A percentile compares a stretch with the other conserved stretches of the same genome.
Conservation (phyloP, 2,329 filamentous ascomycete species). For the Cercospora sesami region DNA sequence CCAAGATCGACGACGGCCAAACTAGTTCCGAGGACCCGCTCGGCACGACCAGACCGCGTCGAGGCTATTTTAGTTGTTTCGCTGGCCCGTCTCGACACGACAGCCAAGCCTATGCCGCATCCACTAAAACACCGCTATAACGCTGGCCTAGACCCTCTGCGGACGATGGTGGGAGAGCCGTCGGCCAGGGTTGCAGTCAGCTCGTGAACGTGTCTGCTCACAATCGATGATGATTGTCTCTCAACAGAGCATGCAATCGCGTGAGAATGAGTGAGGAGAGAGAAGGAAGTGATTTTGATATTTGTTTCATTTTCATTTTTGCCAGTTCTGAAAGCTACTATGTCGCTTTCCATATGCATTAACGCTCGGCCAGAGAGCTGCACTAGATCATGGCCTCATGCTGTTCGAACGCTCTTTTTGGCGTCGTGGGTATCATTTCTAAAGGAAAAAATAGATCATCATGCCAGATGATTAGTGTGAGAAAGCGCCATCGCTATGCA, state of each 20-base stretch:
- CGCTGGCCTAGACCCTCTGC: background rate
- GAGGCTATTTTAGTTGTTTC: slow-evolving; percentile 9
- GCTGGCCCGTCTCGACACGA: background rate
- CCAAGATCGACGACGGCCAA: background rate
- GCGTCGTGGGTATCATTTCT: slow-evolving; percentile 30
- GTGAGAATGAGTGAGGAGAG: background rate
- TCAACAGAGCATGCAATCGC: background rate
- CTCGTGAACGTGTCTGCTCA: background rate
- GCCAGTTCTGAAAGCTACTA: slow-evolving; percentile 11
- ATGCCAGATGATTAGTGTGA: slow-evolving; percentile 19
- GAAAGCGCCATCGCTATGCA: slow-evolving; percentile 39
- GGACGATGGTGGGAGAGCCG: background rate
- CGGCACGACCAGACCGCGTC: slow-evolving; percentile 1
- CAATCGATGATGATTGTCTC: background rate
- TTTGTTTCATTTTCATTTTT: slow-evolving; percentile 15
- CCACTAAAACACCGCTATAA: background rate
- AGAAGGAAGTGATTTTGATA: background rate
- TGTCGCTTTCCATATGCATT: slow-evolving; percentile 16
- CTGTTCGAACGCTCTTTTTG: slow-evolving; percentile 19
- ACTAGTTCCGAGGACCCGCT: background rate
- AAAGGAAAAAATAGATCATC: slow-evolving; percentile 19
- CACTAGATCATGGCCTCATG: slow-evolving; percentile 36
- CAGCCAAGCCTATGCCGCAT: slow-evolving; percentile 1
- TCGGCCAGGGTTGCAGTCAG: background rate
- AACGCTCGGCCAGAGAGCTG: slow-evolving; percentile 34